phyloP scores from a whole-genome alignment of 352 stramenopile genomes.

The Phytophthora melonis region DNA sequence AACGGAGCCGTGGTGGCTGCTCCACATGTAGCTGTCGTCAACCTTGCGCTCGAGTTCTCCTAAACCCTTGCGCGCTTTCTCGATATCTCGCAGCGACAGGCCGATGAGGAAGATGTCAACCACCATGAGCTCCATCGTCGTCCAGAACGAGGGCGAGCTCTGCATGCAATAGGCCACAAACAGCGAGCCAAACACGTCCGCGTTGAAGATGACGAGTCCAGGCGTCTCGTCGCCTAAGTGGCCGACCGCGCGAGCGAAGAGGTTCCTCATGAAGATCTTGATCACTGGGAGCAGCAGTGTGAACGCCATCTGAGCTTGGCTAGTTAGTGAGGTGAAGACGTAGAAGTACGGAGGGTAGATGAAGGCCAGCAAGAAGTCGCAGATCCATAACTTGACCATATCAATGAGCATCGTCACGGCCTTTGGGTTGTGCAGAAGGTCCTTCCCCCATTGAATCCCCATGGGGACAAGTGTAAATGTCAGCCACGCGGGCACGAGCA shows the following conservation, averaged over 20 bases:
- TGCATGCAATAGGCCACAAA: conserved; percentile 7
- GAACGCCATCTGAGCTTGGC: background rate
- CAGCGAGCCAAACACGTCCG: background rate
- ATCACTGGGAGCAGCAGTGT: background rate
- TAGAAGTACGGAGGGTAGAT: background rate
- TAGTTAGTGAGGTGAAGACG: background rate
- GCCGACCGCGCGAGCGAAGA: background rate
- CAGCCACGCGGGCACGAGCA: conserved; percentile 7
- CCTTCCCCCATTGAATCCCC: background rate
- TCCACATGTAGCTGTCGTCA: background rate
- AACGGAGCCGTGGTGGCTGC: background rate
- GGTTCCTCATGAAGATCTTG: conserved; percentile 7
- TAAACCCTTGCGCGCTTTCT: background rate
- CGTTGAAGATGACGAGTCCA: background rate
- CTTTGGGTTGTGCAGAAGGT: background rate
- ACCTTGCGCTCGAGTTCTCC: conserved; percentile 1
- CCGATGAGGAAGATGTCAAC: conserved; percentile 9
- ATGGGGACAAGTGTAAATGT: background rate
- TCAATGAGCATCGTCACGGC: background rate
- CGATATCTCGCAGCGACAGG: conserved; percentile 8
- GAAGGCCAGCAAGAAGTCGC: background rate
- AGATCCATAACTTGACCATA: background rate
- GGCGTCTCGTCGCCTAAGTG: conserved; percentile 1
- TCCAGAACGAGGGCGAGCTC: conserved; percentile 2
- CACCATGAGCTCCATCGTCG: conserved; percentile 17